Evolutionary conservation across 2,329 filamentous ascomycete genomes (phyloP), one percentile per base, ranked within the genome.

Genomic region (Tolypocladium guangdongense): DNA sequence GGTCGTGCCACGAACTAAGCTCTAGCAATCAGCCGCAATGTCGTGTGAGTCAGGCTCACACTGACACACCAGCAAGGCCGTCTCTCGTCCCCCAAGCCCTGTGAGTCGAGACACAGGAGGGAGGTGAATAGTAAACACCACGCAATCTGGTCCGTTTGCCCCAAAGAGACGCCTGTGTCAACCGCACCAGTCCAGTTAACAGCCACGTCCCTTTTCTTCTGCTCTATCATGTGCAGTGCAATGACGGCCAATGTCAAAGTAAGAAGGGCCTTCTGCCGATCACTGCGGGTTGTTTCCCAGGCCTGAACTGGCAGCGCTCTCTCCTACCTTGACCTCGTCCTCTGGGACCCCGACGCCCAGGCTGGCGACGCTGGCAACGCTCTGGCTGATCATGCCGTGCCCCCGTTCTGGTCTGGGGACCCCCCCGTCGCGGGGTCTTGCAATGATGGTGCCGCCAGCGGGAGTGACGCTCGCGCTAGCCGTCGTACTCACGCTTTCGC

Each of bases 281-380:
- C 50, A 58, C 53, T 54, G 54, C 1, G 53, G 35, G 14, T 52
- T 58, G 27, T 59, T 54, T n/a, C 52, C 57, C 20, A 68, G 58
- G 20, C 66, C 65, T 18, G 65, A 63, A 59, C 78, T 82, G 1
- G 80, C 78, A 1, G 81, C 81, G 57, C 81, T 84, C 69, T 84
- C 81, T 2, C 81, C 81, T 32, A 84, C 80, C 51, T 74, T 73
- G 45, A 84, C 66, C 62, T 82, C 80, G 48, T 83, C 80, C 45
- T 83, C 81, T 0, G 79, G 75, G 3, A 82, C 80, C 2, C 80
- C 80, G 0, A 81, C 73, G 6, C 68, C 77, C 3, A 74, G 64
- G 54, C 76, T 81, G 45, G 68, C 73, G 6, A 73, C 62, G 54
- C 76, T 81, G 52, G 73, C 54, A 51, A 70, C 66, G 60, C 76